phyloP scores from a whole-genome alignment of 2,329 filamentous ascomycete genomes.

The Epichloe coenophiala region DNA sequence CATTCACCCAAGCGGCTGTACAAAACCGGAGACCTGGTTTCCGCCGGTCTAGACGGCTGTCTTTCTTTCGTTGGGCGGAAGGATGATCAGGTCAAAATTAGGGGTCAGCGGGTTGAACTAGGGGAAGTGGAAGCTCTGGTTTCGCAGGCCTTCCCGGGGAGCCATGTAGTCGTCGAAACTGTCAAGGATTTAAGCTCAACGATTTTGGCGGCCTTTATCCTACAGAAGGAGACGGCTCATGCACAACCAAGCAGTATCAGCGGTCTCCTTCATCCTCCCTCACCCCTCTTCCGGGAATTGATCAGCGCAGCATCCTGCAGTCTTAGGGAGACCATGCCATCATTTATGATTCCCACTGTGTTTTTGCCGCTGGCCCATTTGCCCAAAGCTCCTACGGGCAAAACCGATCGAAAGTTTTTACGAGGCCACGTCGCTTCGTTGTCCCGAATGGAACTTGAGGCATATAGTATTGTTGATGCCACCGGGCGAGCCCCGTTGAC shows the following conservation, averaged over 20 bases:
- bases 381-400: not conserved
- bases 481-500: not conserved
- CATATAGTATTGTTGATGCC: not conserved
- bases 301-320: not conserved
- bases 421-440: not conserved
- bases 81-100: slow-evolving; percentile 4
- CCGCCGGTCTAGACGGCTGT: slow-evolving; percentile 1
- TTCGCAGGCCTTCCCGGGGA: not conserved
- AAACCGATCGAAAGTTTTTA: not conserved
- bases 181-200: not conserved
- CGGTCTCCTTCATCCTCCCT: not conserved
- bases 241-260: too few relatives aligned
- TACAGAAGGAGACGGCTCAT: not conserved
- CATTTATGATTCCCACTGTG: not conserved
- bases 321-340: not conserved
- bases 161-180: not conserved
- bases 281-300: not conserved
- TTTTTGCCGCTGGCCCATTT: not conserved
- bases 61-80: slow-evolving; percentile 6
- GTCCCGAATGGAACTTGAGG: not conserved
- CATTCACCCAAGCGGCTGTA: not conserved
- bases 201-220: not conserved
- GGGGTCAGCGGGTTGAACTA: slow-evolving; percentile 9
- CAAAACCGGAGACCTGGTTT: slow-evolving; percentile 6
- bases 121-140: slow-evolving; percentile 7